Percentiles rank a stretch among this genome's conserved stretches.
These are phyloP conservation scores for Salix caprea DNA, from an alignment of 345 rosid species.

Conservation along the genomic window DNA sequence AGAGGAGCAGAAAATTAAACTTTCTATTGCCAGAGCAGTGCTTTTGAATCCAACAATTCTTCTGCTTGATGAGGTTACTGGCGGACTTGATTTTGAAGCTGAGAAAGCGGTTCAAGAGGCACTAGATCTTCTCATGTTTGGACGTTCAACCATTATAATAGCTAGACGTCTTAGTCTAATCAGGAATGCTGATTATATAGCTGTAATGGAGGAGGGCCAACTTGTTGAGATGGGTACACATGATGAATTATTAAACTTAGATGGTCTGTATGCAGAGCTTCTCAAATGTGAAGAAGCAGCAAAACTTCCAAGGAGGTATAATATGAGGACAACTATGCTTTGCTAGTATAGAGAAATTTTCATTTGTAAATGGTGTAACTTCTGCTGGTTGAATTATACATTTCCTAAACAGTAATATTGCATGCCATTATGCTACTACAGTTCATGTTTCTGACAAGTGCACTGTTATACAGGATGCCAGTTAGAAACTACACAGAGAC, in stretches of 20 bases:
- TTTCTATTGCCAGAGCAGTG: slow-evolving; percentile 97
- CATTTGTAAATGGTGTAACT: slow-evolving; percentile 6
- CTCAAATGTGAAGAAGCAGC: slow-evolving; percentile 95
- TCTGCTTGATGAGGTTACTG: slow-evolving; percentile 96
- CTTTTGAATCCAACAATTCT: slow-evolving; percentile 84
- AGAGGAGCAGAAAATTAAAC: slow-evolving; percentile 90
- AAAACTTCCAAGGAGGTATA: slow-evolving; percentile 93
- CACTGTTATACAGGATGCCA: slow-evolving; percentile 74
- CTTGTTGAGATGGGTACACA: slow-evolving; percentile 99
- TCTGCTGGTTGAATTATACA: not conserved
- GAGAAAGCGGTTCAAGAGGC: slow-evolving; percentile 92
- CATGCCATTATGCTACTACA: not conserved
- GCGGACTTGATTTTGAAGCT: slow-evolving; percentile 98
- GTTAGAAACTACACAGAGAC: slow-evolving; percentile 59
- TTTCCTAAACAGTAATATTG: slow-evolving; percentile 2
- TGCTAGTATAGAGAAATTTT: not conserved
- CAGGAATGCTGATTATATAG: slow-evolving; percentile 90
- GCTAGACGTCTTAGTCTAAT: slow-evolving; percentile 92
- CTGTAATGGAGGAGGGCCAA: slow-evolving; percentile 98
- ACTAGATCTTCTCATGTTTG: slow-evolving; percentile 93
- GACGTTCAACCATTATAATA: slow-evolving; percentile 92
- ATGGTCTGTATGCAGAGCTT: slow-evolving; percentile 87
- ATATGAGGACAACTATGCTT: not conserved
- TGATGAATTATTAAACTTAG: slow-evolving; percentile 67
- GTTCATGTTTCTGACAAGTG: slow-evolving; percentile 11